These are phyloP conservation scores for Dothideomycetidae sp. DNA, from an alignment of 2,329 filamentous ascomycete species.

Conservation along the genomic window DNA sequence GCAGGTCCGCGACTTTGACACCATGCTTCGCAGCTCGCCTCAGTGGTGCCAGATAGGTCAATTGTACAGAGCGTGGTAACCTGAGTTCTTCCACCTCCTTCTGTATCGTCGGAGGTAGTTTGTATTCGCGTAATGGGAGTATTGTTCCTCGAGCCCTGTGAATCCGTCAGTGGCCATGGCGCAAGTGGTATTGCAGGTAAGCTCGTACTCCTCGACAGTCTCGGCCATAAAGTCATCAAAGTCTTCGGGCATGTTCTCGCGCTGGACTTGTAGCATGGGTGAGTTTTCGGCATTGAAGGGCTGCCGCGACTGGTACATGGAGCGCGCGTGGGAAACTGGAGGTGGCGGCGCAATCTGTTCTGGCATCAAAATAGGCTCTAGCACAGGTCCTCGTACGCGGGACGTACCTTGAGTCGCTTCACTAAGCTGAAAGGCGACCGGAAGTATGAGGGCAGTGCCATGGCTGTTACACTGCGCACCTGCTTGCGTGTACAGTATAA, in stretches of 20 bases:
- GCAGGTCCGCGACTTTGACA: slow-evolving; percentile 76
- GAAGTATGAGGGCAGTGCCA: slow-evolving; percentile 31
- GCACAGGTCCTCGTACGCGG: not conserved
- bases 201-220: slow-evolving; percentile 9
- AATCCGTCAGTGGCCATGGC: slow-evolving; percentile 11
- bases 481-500: no score
- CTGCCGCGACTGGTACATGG: slow-evolving; percentile 13
- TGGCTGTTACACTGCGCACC: slow-evolving; percentile 18
- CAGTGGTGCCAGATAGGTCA: slow-evolving; percentile 72
- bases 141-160: slow-evolving; percentile 13
- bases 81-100: slow-evolving; percentile 31
- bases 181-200: not conserved
- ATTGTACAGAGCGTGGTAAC: slow-evolving; percentile 66
- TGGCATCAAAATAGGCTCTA: not conserved
- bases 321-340: slow-evolving; percentile 8
- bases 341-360: slow-evolving; percentile 12
- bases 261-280: slow-evolving; percentile 9
- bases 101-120: slow-evolving; percentile 12
- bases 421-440: slow-evolving; percentile 29
- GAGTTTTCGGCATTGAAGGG: slow-evolving; percentile 12
- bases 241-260: slow-evolving; percentile 8
- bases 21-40: slow-evolving; percentile 60
- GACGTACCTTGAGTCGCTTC: slow-evolving; percentile 29
- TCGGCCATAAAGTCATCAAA: slow-evolving; percentile 13
- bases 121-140: slow-evolving; percentile 12